These are phyloP conservation scores for Mycosphaerella arachidis DNA, from an alignment of 2,329 filamentous ascomycete species.

Conservation along the genomic window DNA sequence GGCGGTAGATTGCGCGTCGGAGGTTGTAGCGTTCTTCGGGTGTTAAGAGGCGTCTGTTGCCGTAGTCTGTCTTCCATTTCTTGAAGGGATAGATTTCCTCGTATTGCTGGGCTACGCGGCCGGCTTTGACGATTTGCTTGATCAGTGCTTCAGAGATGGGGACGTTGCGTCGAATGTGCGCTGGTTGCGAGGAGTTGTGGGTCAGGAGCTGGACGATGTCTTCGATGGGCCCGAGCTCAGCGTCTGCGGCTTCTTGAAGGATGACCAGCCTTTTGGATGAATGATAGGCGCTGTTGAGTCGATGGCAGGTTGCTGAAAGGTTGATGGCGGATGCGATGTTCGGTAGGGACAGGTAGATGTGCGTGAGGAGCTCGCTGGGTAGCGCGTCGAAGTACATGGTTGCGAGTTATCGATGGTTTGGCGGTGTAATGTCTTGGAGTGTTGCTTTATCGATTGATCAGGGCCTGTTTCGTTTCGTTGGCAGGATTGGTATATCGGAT, in stretches of 20 bases:
- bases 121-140: constrained; percentile 51
- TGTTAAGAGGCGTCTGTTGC: constrained; percentile 51
- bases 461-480: background rate
- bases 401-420: constrained; percentile 16
- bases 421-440: background rate
- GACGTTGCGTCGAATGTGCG: constrained; percentile 50
- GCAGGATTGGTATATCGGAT: background rate
- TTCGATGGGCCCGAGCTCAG: constrained; percentile 54
- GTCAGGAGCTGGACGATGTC: constrained; percentile 58
- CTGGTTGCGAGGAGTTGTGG: constrained; percentile 56
- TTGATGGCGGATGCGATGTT: constrained; percentile 51
- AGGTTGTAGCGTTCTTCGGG: constrained; percentile 47
- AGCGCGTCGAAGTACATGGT: constrained; percentile 53
- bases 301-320: constrained; percentile 52
- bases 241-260: constrained; percentile 50
- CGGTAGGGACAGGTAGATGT: constrained; percentile 52
- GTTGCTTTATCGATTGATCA: background rate
- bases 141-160: constrained; percentile 54
- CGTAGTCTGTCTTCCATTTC: constrained; percentile 58
- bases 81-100: constrained; percentile 59
- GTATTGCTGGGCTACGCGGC: constrained; percentile 54
- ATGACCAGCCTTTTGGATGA: constrained; percentile 53
- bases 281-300: constrained; percentile 50
- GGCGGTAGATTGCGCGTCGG: constrained; percentile 55
- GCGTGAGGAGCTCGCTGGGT: constrained; percentile 55